These are phyloP conservation scores for Globisporangium yorkense DNA, from an alignment of 352 stramenopile genomes.

Conservation along the genomic window DNA sequence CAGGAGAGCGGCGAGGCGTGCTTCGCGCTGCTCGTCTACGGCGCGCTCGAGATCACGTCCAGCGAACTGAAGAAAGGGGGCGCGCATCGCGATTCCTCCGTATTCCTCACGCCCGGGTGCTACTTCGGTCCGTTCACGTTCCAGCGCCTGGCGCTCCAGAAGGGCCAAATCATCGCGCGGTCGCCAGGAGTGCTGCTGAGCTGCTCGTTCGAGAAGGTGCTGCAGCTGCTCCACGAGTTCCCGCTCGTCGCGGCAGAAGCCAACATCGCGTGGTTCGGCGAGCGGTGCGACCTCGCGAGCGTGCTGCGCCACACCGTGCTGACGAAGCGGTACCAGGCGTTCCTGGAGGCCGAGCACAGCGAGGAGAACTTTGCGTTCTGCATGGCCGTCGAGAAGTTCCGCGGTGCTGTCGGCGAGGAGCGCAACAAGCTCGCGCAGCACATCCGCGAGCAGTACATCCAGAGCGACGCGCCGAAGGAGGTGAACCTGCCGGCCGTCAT, in stretches of 20 bases:
- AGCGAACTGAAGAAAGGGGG: slow-evolving; percentile 20
- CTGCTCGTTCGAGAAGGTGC: slow-evolving; percentile 39
- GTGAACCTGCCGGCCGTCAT: slow-evolving; percentile 64
- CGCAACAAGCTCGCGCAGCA: slow-evolving; percentile 26
- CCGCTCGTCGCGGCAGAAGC: slow-evolving; percentile 51
- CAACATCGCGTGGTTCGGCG: slow-evolving; percentile 73
- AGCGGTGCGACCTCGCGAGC: slow-evolving; percentile 55
- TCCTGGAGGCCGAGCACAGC: slow-evolving; percentile 67
- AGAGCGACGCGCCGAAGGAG: slow-evolving; percentile 50
- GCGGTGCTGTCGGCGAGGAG: slow-evolving; percentile 16
- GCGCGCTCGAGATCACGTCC: slow-evolving; percentile 56
- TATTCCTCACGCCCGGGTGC: slow-evolving; percentile 64
- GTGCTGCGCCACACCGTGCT: slow-evolving; percentile 55
- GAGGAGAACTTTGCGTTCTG: slow-evolving; percentile 80
- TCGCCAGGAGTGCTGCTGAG: slow-evolving; percentile 49
- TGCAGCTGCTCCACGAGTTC: slow-evolving; percentile 47
- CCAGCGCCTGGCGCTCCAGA: slow-evolving; percentile 43
- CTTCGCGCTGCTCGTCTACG: slow-evolving; percentile 68
- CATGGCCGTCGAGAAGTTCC: slow-evolving; percentile 57
- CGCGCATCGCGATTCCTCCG: slow-evolving; percentile 29
- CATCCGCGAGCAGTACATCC: slow-evolving; percentile 57
- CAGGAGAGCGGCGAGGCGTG: slow-evolving; percentile 27
- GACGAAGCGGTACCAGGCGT: slow-evolving; percentile 53
- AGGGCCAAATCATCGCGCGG: slow-evolving; percentile 42
- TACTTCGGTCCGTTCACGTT: slow-evolving; percentile 75